phyloP scores from a whole-genome alignment of 768 basidiomycete species.

The Hygrophorus russula region DNA sequence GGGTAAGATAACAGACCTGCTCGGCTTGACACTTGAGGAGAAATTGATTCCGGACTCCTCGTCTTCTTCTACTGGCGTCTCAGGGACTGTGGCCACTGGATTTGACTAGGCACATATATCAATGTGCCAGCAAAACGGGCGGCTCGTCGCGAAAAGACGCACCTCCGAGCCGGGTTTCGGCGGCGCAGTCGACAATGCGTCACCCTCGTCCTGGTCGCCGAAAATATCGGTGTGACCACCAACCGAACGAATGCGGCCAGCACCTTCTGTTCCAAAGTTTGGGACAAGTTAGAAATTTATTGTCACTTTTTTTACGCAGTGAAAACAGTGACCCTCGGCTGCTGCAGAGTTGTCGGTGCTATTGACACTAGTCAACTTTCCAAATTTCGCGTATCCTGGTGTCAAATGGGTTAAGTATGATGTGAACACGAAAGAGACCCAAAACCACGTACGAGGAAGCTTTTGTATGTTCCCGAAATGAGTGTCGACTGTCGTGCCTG shows the following conservation, averaged over 20 bases:
- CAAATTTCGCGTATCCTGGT: conserved; percentile 63
- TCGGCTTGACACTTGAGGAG: conserved; percentile 31
- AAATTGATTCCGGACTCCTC: conserved; percentile 21
- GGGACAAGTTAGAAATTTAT: not conserved
- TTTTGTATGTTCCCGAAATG: conserved; percentile 66
- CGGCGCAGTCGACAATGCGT: conserved; percentile 51
- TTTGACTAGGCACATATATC: not conserved
- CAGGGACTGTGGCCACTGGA: not conserved
- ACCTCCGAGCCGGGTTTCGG: conserved; percentile 13
- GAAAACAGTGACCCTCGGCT: not conserved
- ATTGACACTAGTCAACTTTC: conserved; percentile 27
- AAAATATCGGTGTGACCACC: conserved; percentile 48
- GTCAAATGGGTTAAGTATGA: conserved; percentile 1
- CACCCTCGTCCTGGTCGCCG: conserved; percentile 27
- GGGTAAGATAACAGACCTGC: conserved; percentile 26
- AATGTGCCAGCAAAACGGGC: not conserved
- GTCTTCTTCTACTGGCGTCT: conserved; percentile 16
- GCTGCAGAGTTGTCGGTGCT: not conserved
- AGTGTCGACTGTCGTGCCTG: conserved; percentile 66
- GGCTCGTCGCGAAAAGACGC: not conserved
- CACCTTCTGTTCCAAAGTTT: conserved; percentile 11
- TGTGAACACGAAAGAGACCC: not conserved
- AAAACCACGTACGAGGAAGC: conserved; percentile 47
- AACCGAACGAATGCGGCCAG: conserved; percentile 43
- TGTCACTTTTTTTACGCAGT: not conserved